A percentile compares a stretch with the other conserved stretches of the same genome.
Conservation (phyloP, 495 filamentous ascomycete genomes). For the Cenococcum geophilum region DNA sequence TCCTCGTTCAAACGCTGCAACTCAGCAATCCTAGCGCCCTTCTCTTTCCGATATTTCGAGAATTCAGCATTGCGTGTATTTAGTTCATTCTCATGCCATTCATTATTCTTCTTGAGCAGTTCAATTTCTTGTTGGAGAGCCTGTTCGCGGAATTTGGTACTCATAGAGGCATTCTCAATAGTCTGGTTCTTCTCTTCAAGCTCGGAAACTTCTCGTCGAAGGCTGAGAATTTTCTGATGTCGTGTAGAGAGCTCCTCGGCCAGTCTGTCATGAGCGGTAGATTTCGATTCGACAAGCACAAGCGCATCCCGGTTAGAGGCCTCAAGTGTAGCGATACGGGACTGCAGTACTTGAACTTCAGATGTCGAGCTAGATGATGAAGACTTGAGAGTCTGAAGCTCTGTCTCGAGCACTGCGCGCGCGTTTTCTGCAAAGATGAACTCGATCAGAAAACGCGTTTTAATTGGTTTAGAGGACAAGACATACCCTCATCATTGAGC, state of each 20-base stretch:
- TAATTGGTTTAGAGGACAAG: background rate
- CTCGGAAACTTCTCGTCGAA: constrained; percentile 69
- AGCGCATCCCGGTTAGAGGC: constrained; percentile 85
- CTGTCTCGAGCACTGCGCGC: constrained; percentile 63
- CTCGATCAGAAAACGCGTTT: constrained; percentile 16
- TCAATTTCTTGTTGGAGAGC: constrained; percentile 83
- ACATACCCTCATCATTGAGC: constrained; percentile 71
- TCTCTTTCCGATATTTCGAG: constrained; percentile 90
- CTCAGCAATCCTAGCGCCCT: constrained; percentile 75
- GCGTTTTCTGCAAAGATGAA: constrained; percentile 49
- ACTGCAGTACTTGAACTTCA: constrained; percentile 66
- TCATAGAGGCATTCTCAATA: constrained; percentile 67
- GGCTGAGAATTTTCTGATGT: constrained; percentile 78
- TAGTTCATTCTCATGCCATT: constrained; percentile 85
- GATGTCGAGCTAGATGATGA: constrained; percentile 68
- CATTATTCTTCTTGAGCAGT: constrained; percentile 75
- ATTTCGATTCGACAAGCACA: constrained; percentile 81
- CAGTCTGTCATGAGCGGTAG: constrained; percentile 75
- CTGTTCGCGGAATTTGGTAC: constrained; percentile 80
- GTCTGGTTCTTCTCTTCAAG: constrained; percentile 77
- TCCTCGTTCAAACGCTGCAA: constrained; percentile 88
- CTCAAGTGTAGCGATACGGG: constrained; percentile 78
- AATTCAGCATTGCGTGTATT: constrained; percentile 81
- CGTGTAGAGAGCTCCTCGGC: constrained; percentile 78
- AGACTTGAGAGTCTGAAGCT: constrained; percentile 72